Conservation (phyloP, 148 eudicot genomes). For the Chenopodium formosanum region DNA sequence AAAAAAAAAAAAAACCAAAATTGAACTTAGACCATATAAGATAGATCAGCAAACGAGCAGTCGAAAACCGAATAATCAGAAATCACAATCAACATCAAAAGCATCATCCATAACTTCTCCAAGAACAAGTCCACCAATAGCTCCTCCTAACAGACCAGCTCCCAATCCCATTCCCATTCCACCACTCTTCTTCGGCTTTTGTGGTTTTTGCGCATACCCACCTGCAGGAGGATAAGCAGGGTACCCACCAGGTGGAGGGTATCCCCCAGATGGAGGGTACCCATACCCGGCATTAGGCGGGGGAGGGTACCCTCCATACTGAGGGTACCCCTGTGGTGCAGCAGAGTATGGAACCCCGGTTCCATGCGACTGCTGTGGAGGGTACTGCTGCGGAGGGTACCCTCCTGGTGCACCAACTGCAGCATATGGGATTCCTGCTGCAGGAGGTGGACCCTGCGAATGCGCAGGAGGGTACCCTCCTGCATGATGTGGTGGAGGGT, state of each 20-base stretch:
- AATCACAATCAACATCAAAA: slow-evolving; percentile 30
- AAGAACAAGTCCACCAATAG: slow-evolving; percentile 45
- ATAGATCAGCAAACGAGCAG: neutral
- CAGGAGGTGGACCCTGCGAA: neutral
- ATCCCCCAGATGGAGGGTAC: slow-evolving; percentile 29
- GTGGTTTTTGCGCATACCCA: slow-evolving; percentile 27
- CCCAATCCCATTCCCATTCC: slow-evolving; percentile 42
- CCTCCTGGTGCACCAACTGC: neutral
- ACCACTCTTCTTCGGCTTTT: slow-evolving; percentile 36
- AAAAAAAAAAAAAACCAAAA: neutral
- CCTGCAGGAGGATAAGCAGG: slow-evolving; percentile 24
- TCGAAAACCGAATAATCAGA: slow-evolving; percentile 6
- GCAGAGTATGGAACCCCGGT: neutral
- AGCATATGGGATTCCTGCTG: neutral
- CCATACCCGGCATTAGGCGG: slow-evolving; percentile 18
- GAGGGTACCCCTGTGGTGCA: slow-evolving; percentile 13
- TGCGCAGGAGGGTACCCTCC: slow-evolving; percentile 19
- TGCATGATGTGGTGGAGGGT: slow-evolving; percentile 11
- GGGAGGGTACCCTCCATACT: slow-evolving; percentile 20
- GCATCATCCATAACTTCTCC: slow-evolving; percentile 46
- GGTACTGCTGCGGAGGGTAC: slow-evolving; percentile 12
- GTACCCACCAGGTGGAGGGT: slow-evolving; percentile 23
- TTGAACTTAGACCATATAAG: neutral
- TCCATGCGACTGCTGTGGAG: too few relatives aligned
- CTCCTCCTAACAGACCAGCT: slow-evolving; percentile 53